These are phyloP conservation scores for Talaromyces liani DNA, from an alignment of 495 filamentous ascomycete genomes.

Conservation along the genomic window DNA sequence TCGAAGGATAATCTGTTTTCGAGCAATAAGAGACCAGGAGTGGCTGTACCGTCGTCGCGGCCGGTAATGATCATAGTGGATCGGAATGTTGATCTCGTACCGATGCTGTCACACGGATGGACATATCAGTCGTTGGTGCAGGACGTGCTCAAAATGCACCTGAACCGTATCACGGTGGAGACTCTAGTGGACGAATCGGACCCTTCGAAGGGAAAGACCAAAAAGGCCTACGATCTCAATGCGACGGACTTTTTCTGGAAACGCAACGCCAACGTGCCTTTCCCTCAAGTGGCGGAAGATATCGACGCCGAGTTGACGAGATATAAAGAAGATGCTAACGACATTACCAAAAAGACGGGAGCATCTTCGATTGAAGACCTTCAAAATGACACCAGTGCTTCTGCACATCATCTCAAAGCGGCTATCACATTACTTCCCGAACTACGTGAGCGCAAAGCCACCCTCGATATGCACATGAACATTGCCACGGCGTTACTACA, in stretches of 20 bases:
- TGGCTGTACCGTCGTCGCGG: slow-evolving; percentile 60
- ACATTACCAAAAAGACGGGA: slow-evolving; percentile 92
- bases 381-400: slow-evolving; percentile 79
- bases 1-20: slow-evolving; percentile 95
- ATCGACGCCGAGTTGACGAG: slow-evolving; percentile 86
- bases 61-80: slow-evolving; percentile 87
- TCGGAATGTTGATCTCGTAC: slow-evolving; percentile 89
- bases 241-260: slow-evolving; percentile 97
- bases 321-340: slow-evolving; percentile 92
- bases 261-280: slow-evolving; percentile 85
- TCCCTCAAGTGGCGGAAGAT: slow-evolving; percentile 94
- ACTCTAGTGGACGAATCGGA: slow-evolving; percentile 67
- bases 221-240: slow-evolving; percentile 82
- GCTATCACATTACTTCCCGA: slow-evolving; percentile 91
- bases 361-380: slow-evolving; percentile 89
- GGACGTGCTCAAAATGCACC: slow-evolving; percentile 86
- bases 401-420: slow-evolving; percentile 89
- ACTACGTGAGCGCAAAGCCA: slow-evolving; percentile 81
- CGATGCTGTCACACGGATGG: slow-evolving; percentile 99
- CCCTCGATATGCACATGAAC: slow-evolving; percentile 99
- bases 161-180: slow-evolving; percentile 96
- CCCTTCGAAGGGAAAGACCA: slow-evolving; percentile 61
- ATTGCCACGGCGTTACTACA: slow-evolving; percentile 80
- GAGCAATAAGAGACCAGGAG: slow-evolving; percentile 36
- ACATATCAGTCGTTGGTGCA: slow-evolving; percentile 96